Evolutionary conservation across 129 eudicot species (phyloP), one percentile per base, ranked within the genome.

Genomic region (Glebionis coronaria): DNA sequence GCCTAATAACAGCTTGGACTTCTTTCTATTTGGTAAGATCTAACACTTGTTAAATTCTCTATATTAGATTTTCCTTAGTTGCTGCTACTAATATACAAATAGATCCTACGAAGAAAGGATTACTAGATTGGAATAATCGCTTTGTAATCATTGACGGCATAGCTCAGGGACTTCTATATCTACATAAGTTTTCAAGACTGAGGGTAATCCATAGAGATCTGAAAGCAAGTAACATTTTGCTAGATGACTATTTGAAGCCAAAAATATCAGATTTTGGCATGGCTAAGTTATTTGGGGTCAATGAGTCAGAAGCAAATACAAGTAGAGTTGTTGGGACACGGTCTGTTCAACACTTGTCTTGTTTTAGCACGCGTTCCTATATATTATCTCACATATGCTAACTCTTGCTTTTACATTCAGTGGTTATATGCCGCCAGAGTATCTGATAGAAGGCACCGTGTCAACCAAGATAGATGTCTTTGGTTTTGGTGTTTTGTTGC

Each of bases 161-260:
- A 62, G 76, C 76, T 44, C 81, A 69, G 44, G 80, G 81, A 57
- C 71, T 76, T 20, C 46, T 76, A 15, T 76, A 76, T 56, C 81
- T 76, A 5, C 81, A 76, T 6, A 76, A 23, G 2, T 76, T 62
- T 23, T 70, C 76, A 56, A 70, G 81, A 47, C 13, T 76, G 56
- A 76, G 72, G 64, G 19, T 76, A 50, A 70, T 76, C 31, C 81
- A 76, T 68, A 60, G 75, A 55, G 81, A 76, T 47, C 23, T 76
- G 44, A 76, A 76, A 76, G 71, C 71, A 3, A 76, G 80, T 68
- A 76, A 76, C 20, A 76, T 69, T 51, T 69, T 76, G 63, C 61
- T 76, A 53, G 80, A 69, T 69, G 71, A 63, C 18, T 38, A 76
- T 58, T 9, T 76, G 6, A 76, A 62, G 19, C 80, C 76, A 2